Evolutionary conservation across 768 basidiomycete genomes (phyloP).

Genomic region (Lanmaoa pseudosensibilis): DNA sequence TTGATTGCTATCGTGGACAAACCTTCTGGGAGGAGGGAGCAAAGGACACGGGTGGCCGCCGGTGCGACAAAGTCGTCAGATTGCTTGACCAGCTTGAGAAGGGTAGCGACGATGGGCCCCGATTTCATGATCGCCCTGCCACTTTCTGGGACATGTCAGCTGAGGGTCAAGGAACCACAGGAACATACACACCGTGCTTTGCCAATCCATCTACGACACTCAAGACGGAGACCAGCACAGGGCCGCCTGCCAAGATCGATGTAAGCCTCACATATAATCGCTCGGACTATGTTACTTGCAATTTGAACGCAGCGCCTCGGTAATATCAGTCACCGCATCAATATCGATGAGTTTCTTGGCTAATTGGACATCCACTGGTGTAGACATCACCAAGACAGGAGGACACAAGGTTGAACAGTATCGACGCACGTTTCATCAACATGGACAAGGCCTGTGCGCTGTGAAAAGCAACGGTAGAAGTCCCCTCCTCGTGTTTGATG

Average conservation of each 20-base stretch:
- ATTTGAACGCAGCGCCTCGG: constrained; percentile 13
- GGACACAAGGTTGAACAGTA: not conserved
- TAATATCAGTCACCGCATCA: constrained; percentile 18
- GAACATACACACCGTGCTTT: constrained; percentile 8
- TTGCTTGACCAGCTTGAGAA: constrained; percentile 22
- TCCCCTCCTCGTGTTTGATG: constrained; percentile 14
- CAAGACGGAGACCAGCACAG: constrained; percentile 24
- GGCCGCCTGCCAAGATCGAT: constrained; percentile 9
- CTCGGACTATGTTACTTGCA: constrained; percentile 9
- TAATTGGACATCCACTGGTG: constrained; percentile 14
- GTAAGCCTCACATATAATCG: not conserved
- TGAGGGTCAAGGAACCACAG: not conserved
- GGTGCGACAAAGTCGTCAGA: constrained; percentile 32
- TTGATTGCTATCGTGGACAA: not conserved
- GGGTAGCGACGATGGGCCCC: constrained; percentile 4
- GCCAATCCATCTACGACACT: constrained; percentile 20
- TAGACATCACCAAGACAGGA: not conserved
- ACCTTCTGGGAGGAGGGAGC: constrained; percentile 28
- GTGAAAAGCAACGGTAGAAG: constrained; percentile 22
- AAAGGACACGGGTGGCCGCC: constrained; percentile 26
- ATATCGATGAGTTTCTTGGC: constrained; percentile 17
- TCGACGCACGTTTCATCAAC: constrained; percentile 23
- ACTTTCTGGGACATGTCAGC: not conserved
- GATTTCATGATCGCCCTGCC: constrained; percentile 11
- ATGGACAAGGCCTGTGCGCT: constrained; percentile 28